These are phyloP conservation scores for Physcomitrium patens DNA, from an alignment of 225 moss, liverwort and hornwort genomes.

Conservation along the genomic window DNA sequence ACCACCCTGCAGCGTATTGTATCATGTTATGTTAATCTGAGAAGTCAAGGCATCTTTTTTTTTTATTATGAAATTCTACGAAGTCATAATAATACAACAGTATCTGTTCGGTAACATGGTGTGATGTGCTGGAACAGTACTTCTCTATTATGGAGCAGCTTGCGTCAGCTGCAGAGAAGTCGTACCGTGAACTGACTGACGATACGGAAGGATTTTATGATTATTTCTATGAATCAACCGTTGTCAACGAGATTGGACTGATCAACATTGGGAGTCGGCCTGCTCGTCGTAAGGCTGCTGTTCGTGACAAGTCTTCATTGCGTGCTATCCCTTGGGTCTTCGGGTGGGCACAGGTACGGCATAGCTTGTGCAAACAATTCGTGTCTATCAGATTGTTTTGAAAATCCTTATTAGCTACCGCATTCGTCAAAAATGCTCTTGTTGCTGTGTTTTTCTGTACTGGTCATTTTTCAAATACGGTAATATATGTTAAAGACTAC, in stretches of 20 bases:
- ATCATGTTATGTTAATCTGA: conserved; percentile 16
- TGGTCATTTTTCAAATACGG: neutral
- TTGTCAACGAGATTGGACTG: conserved; percentile 92
- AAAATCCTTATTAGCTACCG: neutral
- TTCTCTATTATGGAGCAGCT: conserved; percentile 76
- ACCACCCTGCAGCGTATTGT: conserved; percentile 19
- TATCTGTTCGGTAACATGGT: conserved; percentile 26
- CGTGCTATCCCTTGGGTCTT: conserved; percentile 99
- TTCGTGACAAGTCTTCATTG: conserved; percentile 94
- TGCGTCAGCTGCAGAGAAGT: conserved; percentile 75
- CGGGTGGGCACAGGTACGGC: conserved; percentile 95
- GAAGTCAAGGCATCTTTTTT: conserved; percentile 15
- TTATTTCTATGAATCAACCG: conserved; percentile 93
- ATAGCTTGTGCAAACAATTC: conserved; percentile 1
- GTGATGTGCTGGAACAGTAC: conserved; percentile 56
- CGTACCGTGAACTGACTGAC: conserved; percentile 91
- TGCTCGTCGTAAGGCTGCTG: conserved; percentile 82
- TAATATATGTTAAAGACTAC: conserved; percentile 1
- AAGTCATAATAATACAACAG: neutral
- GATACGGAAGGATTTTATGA: conserved; percentile 97
- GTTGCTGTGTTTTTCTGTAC: conserved; percentile 9
- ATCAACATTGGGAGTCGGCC: conserved; percentile 99
- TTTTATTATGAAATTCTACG: neutral
- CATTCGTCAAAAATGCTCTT: conserved; percentile 16
- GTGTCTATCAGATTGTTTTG: conserved; percentile 9